Evolutionary conservation across 805 yeast species (phyloP), one percentile per base, ranked within the genome.

Genomic region (Cyberlindnera misumaiensis): DNA sequence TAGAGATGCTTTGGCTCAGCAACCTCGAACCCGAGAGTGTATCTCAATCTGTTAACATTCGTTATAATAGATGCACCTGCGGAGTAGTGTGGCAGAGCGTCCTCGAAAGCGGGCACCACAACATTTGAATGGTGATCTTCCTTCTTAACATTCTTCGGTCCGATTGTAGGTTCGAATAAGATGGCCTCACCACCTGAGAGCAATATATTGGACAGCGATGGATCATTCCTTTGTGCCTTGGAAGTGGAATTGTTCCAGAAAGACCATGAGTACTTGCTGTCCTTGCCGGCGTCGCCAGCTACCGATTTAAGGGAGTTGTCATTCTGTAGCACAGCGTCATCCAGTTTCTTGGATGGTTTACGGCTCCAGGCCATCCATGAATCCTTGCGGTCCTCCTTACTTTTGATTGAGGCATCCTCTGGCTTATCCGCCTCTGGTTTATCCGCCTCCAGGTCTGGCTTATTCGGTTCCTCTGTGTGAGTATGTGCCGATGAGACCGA

Each of bases 71-170:
- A 47, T 1, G 49, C 32, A 4, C 46, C 34, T 1, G 48, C 37
- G 3, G 47, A 36, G 27, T 47, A 42, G 4, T 38, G 28, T 5
- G 59, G 59, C 11, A 55, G 35, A 5, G 58, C 48, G 17, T 47
- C 45, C 14, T 49, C 49, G 32, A 53, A 52, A 3, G 32, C 47
- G 4, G 59, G 59, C 8, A 55, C 56, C 13, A 55, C 58, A 17
- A 41, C 36, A 32, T 50, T 55, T 2, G 38, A 34, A 11, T 37
- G 36, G n/a, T 34, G 15, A n/a, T 30, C 11, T n/a, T 34, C 16
- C 14, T 32, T 40, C 29, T 29, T 41, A 9, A 32, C 8, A 4
- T 18, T 17, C 28, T 17, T 33, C 11, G 26, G 39, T 15, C 32
- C 36, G 30, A 29, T 35, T 18, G 41, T 35, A 13, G 53, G 44